These are phyloP conservation scores for Priceomyces castillae DNA, from an alignment of 805 yeast species.

Conservation along the genomic window DNA sequence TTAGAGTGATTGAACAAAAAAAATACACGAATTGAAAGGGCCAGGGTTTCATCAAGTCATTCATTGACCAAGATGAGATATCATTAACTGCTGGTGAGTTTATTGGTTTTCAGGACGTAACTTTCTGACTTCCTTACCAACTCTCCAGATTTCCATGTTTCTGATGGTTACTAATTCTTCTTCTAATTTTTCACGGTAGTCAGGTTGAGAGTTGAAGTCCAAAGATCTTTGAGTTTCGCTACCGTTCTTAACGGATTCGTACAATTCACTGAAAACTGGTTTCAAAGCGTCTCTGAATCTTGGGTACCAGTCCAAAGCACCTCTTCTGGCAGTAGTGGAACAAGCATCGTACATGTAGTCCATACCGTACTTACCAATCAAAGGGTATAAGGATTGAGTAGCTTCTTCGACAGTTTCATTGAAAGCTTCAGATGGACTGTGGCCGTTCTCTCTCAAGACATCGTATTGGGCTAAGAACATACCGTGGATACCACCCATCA, in stretches of 20 bases:
- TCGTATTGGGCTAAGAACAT: conserved; percentile 99
- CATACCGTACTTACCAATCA: conserved; percentile 99
- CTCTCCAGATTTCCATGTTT: conserved; percentile 98
- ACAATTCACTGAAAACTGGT: conserved; percentile 96
- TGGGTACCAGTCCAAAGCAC: conserved; percentile 99
- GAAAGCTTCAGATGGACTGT: conserved; percentile 99
- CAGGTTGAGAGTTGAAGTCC: conserved; percentile 97
- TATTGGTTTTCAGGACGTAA: conserved; percentile 99
- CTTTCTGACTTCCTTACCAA: conserved; percentile 99
- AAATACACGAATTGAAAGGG: conserved; percentile 21
- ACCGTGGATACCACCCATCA: conserved; percentile 99
- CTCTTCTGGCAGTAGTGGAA: conserved; percentile 99
- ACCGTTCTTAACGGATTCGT: conserved; percentile 94
- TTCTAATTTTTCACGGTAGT: conserved; percentile 96
- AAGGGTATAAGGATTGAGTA: conserved; percentile 98
- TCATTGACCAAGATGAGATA: conserved; percentile 32
- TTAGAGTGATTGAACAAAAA: conserved; percentile 15
- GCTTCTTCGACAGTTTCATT: conserved; percentile 99
- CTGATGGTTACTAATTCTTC: conserved; percentile 90
- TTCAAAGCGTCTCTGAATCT: conserved; percentile 97
- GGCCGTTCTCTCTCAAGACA: conserved; percentile 99
- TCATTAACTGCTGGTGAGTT: conserved; percentile 12
- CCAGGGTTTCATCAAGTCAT: conserved; percentile 31
- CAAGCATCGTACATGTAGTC: conserved; percentile 99
- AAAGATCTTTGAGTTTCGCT: conserved; percentile 96